Base-by-base conservation (phyloP, 1,284 basidiomycete genomes). In the Apiotrichum gracile region DNA sequence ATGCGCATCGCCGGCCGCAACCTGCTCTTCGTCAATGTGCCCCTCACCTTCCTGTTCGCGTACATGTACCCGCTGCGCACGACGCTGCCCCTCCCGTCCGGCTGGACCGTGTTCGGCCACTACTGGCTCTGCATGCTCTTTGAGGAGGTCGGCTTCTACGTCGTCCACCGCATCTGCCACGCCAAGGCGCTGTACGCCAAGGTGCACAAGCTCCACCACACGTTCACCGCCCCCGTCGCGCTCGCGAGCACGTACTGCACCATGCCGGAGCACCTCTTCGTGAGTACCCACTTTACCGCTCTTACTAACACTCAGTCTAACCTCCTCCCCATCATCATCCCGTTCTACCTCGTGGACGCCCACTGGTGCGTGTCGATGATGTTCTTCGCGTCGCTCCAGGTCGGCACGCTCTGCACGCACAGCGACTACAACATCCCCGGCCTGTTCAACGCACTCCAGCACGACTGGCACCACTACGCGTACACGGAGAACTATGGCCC, bases 401-500 rank as follows among this genome's bases (percentile, higher is more conserved):
- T 55, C 34, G 58, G 54, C 22, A 59, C 58, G 17, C 48, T 56
- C n/a, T 45, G 40, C 46, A 59, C 58, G 17, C 58, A 59, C 51
- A 56, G 54, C 19, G 58, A 53, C 54, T 59, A 56, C 54, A 59
- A 56, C 51, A 50, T 59, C 17, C 58, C 58, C 19, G 51, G 49
- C n/a, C 49, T 54, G 31, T 51, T 51, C 49, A 52, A 59, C 29
- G 51, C 58, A 25, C 54, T 59, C 41, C 31, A 49, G 46, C 58
- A 59, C 54, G 58, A 59, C 58, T 59, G 58, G 58, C 58, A 59
- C 49, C 58, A 59, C 49, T 59, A 59, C 46, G 38, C 51, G 16
- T 59, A 54, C 39, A 59, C 54, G 1, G 58, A 59, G 21, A 59
- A 59, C 54, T 59, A 42, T 41, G 58, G 58, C 41, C 58, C 58